Evolutionary conservation across 345 rosid species (phyloP), one percentile per base, ranked within the genome.

Genomic region (Luvunga scandens): DNA sequence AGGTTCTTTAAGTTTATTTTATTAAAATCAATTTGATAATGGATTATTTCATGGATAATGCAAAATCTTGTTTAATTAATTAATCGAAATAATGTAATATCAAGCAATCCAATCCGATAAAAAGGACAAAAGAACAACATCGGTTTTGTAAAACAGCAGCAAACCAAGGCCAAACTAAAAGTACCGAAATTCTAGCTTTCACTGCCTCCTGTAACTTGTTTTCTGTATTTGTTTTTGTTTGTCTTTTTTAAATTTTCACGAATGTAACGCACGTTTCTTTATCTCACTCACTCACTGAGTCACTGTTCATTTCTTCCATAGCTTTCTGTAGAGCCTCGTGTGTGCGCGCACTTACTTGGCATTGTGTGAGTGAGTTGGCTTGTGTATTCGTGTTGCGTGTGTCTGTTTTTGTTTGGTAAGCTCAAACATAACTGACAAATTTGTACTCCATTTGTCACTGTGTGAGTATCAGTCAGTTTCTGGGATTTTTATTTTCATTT

Each of bases 381-480:
- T 65, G 10, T 65, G 67, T 30, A 14, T 24, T 14, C 16, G 36
- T 64, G 42, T 65, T 7, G 61, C 22, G 30, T n/a, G 28, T 64
- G 62, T 75, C 48, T 50, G 33, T 50, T 50, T 75, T 34, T 65
- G 70, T 75, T 28, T 28, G 61, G 77, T 63, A 4, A 75, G 71
- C 71, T 65, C 5, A 75, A 75, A 50, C 48, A n/a, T 65, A 75
- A 64, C 78, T 75, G 78, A 75, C 53, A 50, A 28, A 28, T 75
- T 30, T 65, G 16, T 65, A 6, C 13, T n/a, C 53, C 78, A 75
- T 75, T 65, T 50, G 36, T 50, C 63, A 33, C 62, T 48, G 9
- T 33, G 28, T 64, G 16, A 31, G 28, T 30, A 14, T 45, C n/a
- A 31, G 21, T 75, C 50, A 31, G 71, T 33, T 50, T 65, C 78